Evolutionary conservation across 2,329 filamentous ascomycete species (phyloP).

Genomic region (Alternaria triticimaculans): DNA sequence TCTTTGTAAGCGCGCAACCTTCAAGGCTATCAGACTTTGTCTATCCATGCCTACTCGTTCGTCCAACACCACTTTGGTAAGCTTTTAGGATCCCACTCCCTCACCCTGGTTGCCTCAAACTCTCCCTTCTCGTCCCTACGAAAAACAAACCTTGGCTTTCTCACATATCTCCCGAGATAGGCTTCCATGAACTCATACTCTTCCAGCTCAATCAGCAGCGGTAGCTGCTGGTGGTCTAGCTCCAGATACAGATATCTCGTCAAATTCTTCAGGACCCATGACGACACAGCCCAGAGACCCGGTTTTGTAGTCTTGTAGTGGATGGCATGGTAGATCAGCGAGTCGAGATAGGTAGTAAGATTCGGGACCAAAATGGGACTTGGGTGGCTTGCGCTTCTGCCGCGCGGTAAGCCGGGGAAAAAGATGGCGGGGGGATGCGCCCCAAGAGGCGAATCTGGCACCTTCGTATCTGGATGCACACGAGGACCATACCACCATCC

Average conservation of each 20-base stretch:
- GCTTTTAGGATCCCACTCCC: neutral
- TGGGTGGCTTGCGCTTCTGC: neutral
- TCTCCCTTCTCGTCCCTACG: neutral
- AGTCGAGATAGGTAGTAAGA: neutral
- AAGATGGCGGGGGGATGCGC: neutral
- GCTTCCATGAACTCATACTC: conserved; percentile 2
- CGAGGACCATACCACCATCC: conserved; percentile 12
- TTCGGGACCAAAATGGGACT: neutral
- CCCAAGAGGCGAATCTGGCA: neutral
- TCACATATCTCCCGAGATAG: neutral
- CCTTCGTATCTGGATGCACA: conserved; percentile 3
- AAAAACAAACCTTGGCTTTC: neutral
- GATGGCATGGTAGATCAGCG: neutral
- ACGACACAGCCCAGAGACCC: neutral
- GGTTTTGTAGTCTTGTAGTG: neutral
- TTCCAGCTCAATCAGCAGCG: neutral
- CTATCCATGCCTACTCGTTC: neutral
- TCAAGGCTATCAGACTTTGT: neutral
- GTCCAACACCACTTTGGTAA: conserved; percentile 1
- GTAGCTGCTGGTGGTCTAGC: neutral
- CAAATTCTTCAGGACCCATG: neutral
- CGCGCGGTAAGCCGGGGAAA: neutral
- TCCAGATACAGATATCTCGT: conserved; percentile 7
- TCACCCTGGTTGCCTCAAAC: neutral
- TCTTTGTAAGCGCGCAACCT: neutral